A percentile compares a stretch with the other conserved stretches of the same genome.
Evolutionary conservation across 2,329 filamentous ascomycete genomes (phyloP).

Genomic region (Pseudocercospora fuligena): DNA sequence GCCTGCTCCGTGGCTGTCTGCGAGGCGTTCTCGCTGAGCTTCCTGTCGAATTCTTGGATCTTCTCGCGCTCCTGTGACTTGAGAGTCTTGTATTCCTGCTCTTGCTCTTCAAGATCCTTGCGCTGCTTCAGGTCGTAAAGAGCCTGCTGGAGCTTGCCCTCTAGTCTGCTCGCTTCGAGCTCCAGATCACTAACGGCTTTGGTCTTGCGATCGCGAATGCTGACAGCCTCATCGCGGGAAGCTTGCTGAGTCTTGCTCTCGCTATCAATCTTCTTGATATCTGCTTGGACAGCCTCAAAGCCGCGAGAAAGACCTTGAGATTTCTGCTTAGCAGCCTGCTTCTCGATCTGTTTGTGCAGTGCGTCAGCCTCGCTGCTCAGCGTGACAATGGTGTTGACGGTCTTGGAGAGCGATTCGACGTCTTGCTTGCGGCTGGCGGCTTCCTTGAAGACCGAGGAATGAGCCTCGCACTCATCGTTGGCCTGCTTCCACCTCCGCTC

Average conservation of each 20-base stretch:
- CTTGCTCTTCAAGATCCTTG: constrained; percentile 68
- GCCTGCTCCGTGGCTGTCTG: constrained; percentile 73
- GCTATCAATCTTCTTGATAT: constrained; percentile 70
- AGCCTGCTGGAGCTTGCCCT: constrained; percentile 72
- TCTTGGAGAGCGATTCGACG: constrained; percentile 75
- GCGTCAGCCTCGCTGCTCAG: constrained; percentile 73
- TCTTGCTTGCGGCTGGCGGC: constrained; percentile 63
- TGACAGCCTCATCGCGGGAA: constrained; percentile 67
- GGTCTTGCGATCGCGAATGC: constrained; percentile 73
- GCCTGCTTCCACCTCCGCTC: constrained; percentile 60
- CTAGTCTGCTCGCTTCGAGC: constrained; percentile 75
- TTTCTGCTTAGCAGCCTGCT: constrained; percentile 76
- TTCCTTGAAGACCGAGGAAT: constrained; percentile 65
- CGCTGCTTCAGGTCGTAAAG: constrained; percentile 82
- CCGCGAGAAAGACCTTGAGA: constrained; percentile 68
- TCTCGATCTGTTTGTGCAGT: constrained; percentile 73
- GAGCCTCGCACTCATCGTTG: constrained; percentile 68
- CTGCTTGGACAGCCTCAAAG: constrained; percentile 81
- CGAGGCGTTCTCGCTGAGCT: constrained; percentile 54
- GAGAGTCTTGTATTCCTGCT: constrained; percentile 73
- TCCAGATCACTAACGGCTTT: constrained; percentile 69
- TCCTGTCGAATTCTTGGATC: constrained; percentile 71
- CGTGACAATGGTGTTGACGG: constrained; percentile 75
- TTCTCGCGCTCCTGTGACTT: constrained; percentile 70
- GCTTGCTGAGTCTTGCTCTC: constrained; percentile 68